Evolutionary conservation across 768 basidiomycete genomes (phyloP).

Genomic region (Filobasidium wieringae): DNA sequence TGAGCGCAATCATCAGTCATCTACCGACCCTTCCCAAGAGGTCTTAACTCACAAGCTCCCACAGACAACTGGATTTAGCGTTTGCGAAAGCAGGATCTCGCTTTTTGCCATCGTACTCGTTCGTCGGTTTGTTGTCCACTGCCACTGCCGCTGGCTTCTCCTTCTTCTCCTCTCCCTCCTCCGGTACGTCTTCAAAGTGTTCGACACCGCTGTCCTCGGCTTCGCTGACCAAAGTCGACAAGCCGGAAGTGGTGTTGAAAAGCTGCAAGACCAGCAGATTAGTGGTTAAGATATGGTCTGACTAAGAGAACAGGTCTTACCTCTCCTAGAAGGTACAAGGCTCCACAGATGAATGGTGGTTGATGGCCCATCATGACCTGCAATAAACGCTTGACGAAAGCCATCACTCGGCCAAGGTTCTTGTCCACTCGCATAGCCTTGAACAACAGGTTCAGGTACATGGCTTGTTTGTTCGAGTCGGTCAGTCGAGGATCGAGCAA

Average conservation of each 20-base stretch:
- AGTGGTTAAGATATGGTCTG: constrained; percentile 32
- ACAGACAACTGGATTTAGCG: constrained; percentile 65
- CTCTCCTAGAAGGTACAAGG: constrained; percentile 67
- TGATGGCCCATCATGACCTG: constrained; percentile 66
- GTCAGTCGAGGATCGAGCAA: constrained; percentile 70
- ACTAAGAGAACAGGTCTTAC: constrained; percentile 45
- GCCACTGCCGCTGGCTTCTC: background rate
- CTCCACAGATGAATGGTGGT: constrained; percentile 78
- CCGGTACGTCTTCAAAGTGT: constrained; percentile 33
- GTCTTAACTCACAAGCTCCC: constrained; percentile 63
- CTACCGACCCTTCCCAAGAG: background rate
- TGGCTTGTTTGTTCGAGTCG: constrained; percentile 79
- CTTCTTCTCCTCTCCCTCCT: constrained; percentile 16
- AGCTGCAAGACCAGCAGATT: constrained; percentile 40
- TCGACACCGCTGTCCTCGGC: constrained; percentile 39
- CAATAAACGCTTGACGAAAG: constrained; percentile 69
- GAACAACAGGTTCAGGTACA: constrained; percentile 91
- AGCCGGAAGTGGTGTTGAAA: constrained; percentile 45
- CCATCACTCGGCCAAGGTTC: constrained; percentile 54
- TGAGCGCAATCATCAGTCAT: background rate
- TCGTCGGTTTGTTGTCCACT: background rate
- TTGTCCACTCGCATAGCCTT: constrained; percentile 67
- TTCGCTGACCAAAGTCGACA: constrained; percentile 45
- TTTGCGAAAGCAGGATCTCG: constrained; percentile 78
- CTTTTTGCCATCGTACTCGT: constrained; percentile 70